Percentiles rank a stretch among this genome's conserved stretches.
Evolutionary conservation across 2,329 filamentous ascomycete genomes (phyloP).

Genomic region (Neofusicoccum cordaticola): DNA sequence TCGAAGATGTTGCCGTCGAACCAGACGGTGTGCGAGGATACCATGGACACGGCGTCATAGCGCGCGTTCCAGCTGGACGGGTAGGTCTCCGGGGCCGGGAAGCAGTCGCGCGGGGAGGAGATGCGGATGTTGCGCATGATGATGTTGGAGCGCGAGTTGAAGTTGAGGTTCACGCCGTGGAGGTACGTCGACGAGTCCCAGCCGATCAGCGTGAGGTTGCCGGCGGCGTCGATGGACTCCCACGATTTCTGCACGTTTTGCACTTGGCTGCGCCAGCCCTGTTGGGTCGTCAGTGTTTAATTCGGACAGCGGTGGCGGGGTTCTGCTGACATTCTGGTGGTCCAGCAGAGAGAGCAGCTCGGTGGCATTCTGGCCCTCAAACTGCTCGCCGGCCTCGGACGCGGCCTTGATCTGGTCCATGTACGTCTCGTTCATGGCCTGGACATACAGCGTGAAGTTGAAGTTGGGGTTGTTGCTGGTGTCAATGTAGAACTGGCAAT

Average conservation of each 20-base stretch:
- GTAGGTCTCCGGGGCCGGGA: conserved; percentile 6
- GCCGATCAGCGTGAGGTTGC: conserved; percentile 10
- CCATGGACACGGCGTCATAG: conserved; percentile 11
- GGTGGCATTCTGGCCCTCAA: conserved; percentile 2
- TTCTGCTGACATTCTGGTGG: not conserved
- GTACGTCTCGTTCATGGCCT: conserved; percentile 2
- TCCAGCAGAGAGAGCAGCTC: not conserved
- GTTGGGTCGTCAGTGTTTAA: not conserved
- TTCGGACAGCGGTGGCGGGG: not conserved
- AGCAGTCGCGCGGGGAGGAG: conserved; percentile 10
- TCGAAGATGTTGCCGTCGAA: conserved; percentile 15
- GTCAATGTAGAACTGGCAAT: conserved; percentile 10
- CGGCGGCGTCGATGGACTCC: conserved; percentile 2
- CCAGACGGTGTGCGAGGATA: conserved; percentile 3
- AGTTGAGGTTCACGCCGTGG: conserved; percentile 10
- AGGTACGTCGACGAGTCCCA: conserved; percentile 2
- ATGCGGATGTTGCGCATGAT: conserved; percentile 14
- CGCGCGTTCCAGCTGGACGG: conserved; percentile 4
- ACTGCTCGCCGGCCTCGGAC: not conserved
- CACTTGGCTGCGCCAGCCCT: conserved; percentile 9
- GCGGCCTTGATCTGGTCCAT: not conserved
- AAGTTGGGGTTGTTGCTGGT: conserved; percentile 2
- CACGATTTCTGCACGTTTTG: conserved; percentile 6
- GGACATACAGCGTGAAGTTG: conserved; percentile 2
- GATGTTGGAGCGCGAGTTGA: conserved; percentile 12